Evolutionary conservation across 1,139 yeast genomes (phyloP), one percentile per base, ranked within the genome.

Genomic region (Candida sp.): DNA sequence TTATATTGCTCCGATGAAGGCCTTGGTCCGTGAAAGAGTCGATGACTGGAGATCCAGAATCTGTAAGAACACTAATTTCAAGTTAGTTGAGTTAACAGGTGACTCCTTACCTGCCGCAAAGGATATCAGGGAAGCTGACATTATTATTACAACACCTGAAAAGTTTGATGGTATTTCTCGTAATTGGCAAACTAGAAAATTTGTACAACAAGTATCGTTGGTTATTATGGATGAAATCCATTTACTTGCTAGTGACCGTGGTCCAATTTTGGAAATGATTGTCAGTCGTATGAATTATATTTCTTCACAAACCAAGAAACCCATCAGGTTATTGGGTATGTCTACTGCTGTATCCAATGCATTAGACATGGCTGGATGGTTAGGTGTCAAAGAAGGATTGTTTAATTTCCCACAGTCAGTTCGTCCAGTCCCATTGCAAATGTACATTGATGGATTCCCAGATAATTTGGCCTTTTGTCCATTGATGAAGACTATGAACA

Each of bases 1-100:
- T 7, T 95, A 95, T 61, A 91, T 95, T 67, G 99, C 99, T 0
- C 99, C 99, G 3, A 95, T 95, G 99, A 95, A 95, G 59, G 99
- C 99, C 0, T 77, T 95, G 59, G 99, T 95, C 2, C 75, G 97
- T 49, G 99, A 95, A 67, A 79, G 99, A 63, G 98, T 95, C 9
- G 95, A 87, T 55, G 99, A 95, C 58, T 95, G 99, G 99, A 73
- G 86, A 35, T 74, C 68, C 38, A 73, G 96, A 44, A 77, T 93
- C 22, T 77, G 86, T 11, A 76, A 77, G 12, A 70, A 73, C 32
- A 82, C 93, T 0, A 77, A 72, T 9, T 82, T 82, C 52, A 80
- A 76, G 55, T 79, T 95, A 47, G 97, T 93, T 12, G 99, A 93
- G 64, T 71, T 93, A 55, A 93, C 99, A 1, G 99, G 99, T 69